These are phyloP conservation scores for Chaetothyriales sp. DNA, from an alignment of 2,329 filamentous ascomycete genomes.

Conservation along the genomic window DNA sequence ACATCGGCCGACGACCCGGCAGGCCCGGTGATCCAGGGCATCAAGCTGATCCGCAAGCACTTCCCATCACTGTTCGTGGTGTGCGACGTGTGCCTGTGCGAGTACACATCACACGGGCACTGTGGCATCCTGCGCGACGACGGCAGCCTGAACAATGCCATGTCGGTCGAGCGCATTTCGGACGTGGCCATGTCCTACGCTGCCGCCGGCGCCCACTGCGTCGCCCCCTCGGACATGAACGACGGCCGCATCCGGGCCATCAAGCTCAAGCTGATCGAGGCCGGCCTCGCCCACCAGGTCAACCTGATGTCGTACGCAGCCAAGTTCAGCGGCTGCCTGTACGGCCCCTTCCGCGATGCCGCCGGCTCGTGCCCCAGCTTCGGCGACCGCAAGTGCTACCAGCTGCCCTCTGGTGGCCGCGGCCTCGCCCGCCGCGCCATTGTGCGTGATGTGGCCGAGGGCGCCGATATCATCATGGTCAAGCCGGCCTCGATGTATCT, in stretches of 20 bases:
- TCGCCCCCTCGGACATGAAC: slow-evolving; percentile 97
- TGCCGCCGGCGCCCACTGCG: slow-evolving; percentile 87
- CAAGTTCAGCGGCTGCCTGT: slow-evolving; percentile 92
- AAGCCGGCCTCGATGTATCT: slow-evolving; percentile 93
- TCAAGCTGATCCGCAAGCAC: slow-evolving; percentile 64
- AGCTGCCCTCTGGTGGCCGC: slow-evolving; percentile 80
- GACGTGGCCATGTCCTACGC: slow-evolving; percentile 98
- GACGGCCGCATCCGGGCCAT: slow-evolving; percentile 94
- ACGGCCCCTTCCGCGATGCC: slow-evolving; percentile 93
- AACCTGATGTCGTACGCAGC: slow-evolving; percentile 96
- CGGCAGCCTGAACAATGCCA: slow-evolving; percentile 77
- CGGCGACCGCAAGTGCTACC: slow-evolving; percentile 91
- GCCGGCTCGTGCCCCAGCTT: slow-evolving; percentile 83
- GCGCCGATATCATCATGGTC: slow-evolving; percentile 97
- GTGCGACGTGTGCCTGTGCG: slow-evolving; percentile 89
- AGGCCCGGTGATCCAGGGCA: slow-evolving; percentile 77
- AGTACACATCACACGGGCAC: slow-evolving; percentile 96
- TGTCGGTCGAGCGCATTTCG: slow-evolving; percentile 85
- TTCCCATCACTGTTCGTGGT: slow-evolving; percentile 88
- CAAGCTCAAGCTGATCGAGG: slow-evolving; percentile 93
- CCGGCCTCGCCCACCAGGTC: slow-evolving; percentile 78
- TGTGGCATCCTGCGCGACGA: slow-evolving; percentile 92
- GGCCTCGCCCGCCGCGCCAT: slow-evolving; percentile 87
- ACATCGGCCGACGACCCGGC: slow-evolving; percentile 84
- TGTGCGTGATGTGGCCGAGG: slow-evolving; percentile 74